A percentile compares a stretch with the other conserved stretches of the same genome.
phyloP scores from a whole-genome alignment of 2,329 filamentous ascomycete species.

The Macroventuria anomochaeta region DNA sequence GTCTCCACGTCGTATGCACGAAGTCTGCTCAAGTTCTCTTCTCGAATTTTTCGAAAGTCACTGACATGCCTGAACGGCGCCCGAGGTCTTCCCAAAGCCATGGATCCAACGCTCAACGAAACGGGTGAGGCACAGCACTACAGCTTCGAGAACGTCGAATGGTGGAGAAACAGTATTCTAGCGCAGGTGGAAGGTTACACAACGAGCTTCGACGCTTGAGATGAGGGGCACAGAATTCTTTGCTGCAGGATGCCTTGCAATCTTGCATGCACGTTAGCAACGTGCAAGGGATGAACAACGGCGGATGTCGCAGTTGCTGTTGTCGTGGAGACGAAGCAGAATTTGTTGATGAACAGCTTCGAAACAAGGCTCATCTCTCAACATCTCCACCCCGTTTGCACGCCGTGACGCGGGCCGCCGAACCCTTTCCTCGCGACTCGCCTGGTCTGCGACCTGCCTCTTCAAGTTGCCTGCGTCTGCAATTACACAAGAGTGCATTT shows the following conservation, averaged over 20 bases:
- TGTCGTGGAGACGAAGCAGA: slow-evolving; percentile 1
- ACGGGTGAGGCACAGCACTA: background rate
- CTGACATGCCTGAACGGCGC: background rate
- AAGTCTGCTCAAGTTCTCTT: background rate
- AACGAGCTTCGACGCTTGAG: slow-evolving; percentile 13
- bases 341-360: background rate
- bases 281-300: background rate
- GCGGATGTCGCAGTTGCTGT: background rate
- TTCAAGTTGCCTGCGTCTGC: slow-evolving; percentile 5
- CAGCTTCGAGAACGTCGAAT: slow-evolving; percentile 9
- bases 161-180: slow-evolving; percentile 6
- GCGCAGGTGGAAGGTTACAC: slow-evolving; percentile 3
- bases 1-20: background rate
- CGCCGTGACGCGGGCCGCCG: slow-evolving; percentile 15
- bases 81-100: background rate
- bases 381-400: slow-evolving; percentile 8
- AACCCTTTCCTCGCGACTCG: slow-evolving; percentile 1
- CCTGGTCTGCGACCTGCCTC: slow-evolving; percentile 9
- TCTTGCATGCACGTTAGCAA: background rate
- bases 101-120: background rate
- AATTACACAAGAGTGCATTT: slow-evolving; percentile 2
- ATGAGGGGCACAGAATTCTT: slow-evolving; percentile 4
- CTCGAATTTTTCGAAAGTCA: background rate
- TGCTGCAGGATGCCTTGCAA: slow-evolving; percentile 8
- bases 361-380: slow-evolving; percentile 16